phyloP scores from a whole-genome alignment of 495 filamentous ascomycete species.

The Neurospora hispaniola region DNA sequence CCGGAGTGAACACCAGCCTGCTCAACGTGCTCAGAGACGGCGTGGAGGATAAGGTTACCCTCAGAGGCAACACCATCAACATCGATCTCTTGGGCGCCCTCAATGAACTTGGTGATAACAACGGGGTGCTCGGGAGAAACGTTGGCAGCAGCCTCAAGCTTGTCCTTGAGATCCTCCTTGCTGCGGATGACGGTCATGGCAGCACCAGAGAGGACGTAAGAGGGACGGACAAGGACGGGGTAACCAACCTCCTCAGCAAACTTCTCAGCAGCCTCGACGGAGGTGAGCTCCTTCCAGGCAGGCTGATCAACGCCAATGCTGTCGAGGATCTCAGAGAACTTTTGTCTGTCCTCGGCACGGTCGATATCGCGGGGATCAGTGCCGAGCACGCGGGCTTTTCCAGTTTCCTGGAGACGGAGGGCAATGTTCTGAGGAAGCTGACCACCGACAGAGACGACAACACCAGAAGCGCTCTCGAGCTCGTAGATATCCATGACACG shows the following conservation, averaged over 20 bases:
- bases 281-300: constrained; percentile 94
- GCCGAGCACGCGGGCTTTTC: constrained; percentile 79
- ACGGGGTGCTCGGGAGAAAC: constrained; percentile 97
- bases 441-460: constrained; percentile 91
- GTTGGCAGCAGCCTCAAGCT: constrained; percentile 77
- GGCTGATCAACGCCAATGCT: constrained; percentile 92
- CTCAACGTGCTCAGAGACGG: constrained; percentile 94
- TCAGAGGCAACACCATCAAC: constrained; percentile 88
- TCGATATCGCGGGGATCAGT: constrained; percentile 92
- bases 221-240: constrained; percentile 87
- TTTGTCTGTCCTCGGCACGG: constrained; percentile 92
- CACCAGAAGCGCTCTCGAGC: constrained; percentile 74
- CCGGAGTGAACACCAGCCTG: constrained; percentile 97
- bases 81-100: constrained; percentile 94
- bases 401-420: constrained; percentile 83
- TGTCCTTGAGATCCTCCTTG: constrained; percentile 78
- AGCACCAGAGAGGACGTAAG: constrained; percentile 95
- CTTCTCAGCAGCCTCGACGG: constrained; percentile 69
- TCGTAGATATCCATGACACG: constrained; percentile 99
- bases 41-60: constrained; percentile 82
- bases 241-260: constrained; percentile 88
- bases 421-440: constrained; percentile 97
- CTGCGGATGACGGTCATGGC: constrained; percentile 99
- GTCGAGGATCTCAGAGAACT: constrained; percentile 96
- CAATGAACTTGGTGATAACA: constrained; percentile 99